Evolutionary conservation across 2,329 filamentous ascomycete species (phyloP).

Genomic region (Colletotrichum sp.): DNA sequence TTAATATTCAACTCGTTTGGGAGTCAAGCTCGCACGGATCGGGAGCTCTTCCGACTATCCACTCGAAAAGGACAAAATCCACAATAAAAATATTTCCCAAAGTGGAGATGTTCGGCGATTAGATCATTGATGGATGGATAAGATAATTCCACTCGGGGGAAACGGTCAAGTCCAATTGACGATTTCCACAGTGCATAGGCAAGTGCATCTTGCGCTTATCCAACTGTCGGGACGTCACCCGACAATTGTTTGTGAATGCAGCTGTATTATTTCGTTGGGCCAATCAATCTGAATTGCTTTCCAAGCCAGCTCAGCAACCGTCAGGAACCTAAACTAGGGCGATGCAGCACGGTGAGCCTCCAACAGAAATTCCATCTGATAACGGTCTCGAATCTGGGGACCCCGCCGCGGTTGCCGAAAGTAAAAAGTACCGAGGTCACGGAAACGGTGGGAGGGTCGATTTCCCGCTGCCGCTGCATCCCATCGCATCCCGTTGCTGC

Average conservation of each 20-base stretch:
- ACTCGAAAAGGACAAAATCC: neutral
- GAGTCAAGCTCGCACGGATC: neutral
- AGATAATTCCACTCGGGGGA: neutral
- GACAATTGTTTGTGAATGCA: neutral
- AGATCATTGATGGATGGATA: neutral
- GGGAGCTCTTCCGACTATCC: neutral
- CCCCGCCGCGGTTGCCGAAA: constrained; percentile 11
- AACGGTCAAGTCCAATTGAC: neutral
- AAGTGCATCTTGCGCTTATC: neutral
- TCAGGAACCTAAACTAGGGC: neutral
- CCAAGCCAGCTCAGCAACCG: neutral
- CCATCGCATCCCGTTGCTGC: neutral
- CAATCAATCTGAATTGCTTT: neutral
- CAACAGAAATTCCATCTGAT: constrained; percentile 10
- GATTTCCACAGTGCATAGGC: neutral
- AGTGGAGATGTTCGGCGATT: neutral
- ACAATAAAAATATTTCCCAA: neutral
- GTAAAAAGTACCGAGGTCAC: constrained; percentile 12
- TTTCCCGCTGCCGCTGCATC: neutral
- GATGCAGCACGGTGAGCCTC: neutral
- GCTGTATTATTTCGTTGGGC: neutral
- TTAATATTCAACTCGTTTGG: too few species aligned
- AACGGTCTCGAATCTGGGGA: constrained; percentile 9
- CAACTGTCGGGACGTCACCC: neutral
- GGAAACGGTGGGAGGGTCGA: neutral